phyloP scores from a whole-genome alignment of 2,329 filamentous ascomycete species.

The Aaosphaeria arxii region DNA sequence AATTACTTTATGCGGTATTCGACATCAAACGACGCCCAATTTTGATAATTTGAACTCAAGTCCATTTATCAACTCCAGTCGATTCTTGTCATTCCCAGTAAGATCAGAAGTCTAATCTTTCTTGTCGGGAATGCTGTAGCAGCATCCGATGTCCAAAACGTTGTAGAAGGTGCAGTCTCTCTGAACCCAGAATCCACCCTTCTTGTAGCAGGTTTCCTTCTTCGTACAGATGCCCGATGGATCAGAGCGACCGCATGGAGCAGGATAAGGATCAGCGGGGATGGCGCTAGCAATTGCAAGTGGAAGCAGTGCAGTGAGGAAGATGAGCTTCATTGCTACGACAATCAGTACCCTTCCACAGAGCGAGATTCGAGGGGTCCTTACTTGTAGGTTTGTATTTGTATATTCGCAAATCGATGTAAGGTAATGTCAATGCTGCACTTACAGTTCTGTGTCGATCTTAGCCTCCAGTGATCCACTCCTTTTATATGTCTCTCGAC shows the following conservation, averaged over 20 bases:
- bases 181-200: constrained; percentile 28
- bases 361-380: background rate
- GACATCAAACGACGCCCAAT: no score
- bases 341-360: background rate
- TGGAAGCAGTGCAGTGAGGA: constrained; percentile 12
- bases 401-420: background rate
- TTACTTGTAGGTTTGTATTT: background rate
- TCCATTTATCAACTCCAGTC: no score
- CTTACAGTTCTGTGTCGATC: background rate
- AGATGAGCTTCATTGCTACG: constrained; percentile 7
- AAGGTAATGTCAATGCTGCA: background rate
- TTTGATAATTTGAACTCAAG: no score
- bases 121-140: constrained; percentile 22
- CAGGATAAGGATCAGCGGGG: constrained; percentile 22
- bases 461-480: background rate
- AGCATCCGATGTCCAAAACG: constrained; percentile 27
- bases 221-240: constrained; percentile 27
- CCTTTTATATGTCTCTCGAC: background rate
- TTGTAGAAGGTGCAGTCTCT: constrained; percentile 29
- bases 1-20: no score
- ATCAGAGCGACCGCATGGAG: constrained; percentile 23
- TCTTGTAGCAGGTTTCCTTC: constrained; percentile 18
- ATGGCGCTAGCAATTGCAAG: constrained; percentile 11
- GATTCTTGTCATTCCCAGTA: no score
- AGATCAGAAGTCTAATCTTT: constrained; percentile 1